These are phyloP conservation scores for Castanea sativa DNA, from an alignment of 306 rosid genomes.

Conservation along the genomic window DNA sequence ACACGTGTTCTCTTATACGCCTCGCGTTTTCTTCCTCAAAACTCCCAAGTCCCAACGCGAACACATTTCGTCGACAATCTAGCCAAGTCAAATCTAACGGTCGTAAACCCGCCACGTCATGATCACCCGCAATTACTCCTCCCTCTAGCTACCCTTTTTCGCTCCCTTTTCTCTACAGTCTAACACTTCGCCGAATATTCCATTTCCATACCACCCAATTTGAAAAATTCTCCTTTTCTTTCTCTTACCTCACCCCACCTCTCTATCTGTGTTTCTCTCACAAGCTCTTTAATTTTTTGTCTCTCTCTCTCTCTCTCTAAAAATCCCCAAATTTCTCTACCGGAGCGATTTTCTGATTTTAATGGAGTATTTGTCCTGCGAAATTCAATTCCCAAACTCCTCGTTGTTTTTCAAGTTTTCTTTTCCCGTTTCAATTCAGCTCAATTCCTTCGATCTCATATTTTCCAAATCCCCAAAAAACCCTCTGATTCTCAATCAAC, in stretches of 20 bases:
- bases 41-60: neutral
- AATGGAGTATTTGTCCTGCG: conserved; percentile 60
- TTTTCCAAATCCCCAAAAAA: conserved; percentile 20
- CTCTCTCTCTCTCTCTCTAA: neutral
- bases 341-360: conserved; percentile 23
- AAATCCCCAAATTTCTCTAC: neutral
- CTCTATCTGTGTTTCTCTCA: neutral
- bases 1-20: too few relatives aligned
- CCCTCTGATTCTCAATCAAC: conserved; percentile 39
- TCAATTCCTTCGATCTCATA: conserved; percentile 38
- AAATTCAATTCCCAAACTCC: conserved; percentile 23
- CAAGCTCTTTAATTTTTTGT: neutral
- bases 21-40: neutral
- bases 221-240: conserved; percentile 17
- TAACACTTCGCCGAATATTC: conserved; percentile 37
- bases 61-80: neutral
- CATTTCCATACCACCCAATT: conserved; percentile 17
- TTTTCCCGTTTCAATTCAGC: conserved; percentile 29
- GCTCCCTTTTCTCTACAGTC: neutral
- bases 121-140: neutral
- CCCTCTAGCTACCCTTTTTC: neutral
- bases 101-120: conserved; percentile 25
- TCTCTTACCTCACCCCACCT: neutral
- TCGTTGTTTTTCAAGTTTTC: neutral
- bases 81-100: neutral